Base-by-base conservation (phyloP, 2,329 filamentous ascomycete genomes). In the Dactylellina haptotyla region DNA sequence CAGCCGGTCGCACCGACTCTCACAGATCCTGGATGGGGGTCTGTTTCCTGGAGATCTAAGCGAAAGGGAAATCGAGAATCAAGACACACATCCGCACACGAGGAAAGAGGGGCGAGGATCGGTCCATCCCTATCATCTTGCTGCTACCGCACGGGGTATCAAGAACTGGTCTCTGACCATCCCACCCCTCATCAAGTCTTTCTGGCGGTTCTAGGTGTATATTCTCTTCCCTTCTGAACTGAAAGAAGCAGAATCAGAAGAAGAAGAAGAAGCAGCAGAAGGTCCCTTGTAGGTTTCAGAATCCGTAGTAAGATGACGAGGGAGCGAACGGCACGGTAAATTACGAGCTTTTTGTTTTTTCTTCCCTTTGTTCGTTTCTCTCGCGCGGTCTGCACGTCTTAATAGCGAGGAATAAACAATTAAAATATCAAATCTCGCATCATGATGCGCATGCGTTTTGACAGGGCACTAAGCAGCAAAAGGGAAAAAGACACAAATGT, bases 271-370 rank as follows among this genome's bases (percentile, higher is more conserved):
- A 46, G 34, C 20, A 23, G 20, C 37, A 41, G 18, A 41, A 41
- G 18, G 37, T n/a, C 56, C 65, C 65, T 70, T 70, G 66, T 58
- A 64, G 20, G 66, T 71, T 71, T 71, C 66, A 71, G 66, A 58
- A 58, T 50, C 57, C 50, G 30, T 41, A 70, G 51, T 71, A 71
- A 71, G 66, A 71, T 71, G 58, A 63, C 30, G 57, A 58, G 23
- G 53, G 53, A 57, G 34, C 53, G 51, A 57, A 62, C 66, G 66
- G 66, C 66, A 71, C 66, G 66, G 66, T 58, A 71, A 71, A 71
- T 71, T 71, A 71, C 66, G 66, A 71, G 26, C 45, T 43, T 57
- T 48, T 48, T 37, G 18, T 32, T 32, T 30, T 51, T 32, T 16
- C 18, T 16, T 16, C 10, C n/a, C 26, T 1, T 10, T 46, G 10